These are phyloP conservation scores for Plasmodium ovale DNA, from an alignment of 169 alveolate genomes.

Conservation along the genomic window DNA sequence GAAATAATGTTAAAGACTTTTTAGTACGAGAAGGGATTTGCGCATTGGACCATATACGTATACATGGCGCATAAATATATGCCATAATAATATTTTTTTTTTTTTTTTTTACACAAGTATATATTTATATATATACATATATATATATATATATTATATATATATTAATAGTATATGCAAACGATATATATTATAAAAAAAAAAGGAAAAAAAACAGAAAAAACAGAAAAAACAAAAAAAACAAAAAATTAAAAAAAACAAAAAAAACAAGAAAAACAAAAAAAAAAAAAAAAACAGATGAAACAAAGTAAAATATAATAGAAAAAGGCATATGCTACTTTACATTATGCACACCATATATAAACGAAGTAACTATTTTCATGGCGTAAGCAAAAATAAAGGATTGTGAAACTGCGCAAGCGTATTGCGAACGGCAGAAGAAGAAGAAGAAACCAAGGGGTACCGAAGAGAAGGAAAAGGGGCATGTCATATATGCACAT, in stretches of 20 bases:
- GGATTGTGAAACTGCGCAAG: neutral
- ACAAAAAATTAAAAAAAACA: too few species aligned
- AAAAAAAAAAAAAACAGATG: too few species aligned
- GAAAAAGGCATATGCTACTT: too few species aligned
- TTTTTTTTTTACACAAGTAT: neutral
- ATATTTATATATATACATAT: neutral
- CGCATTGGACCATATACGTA: constrained; percentile 90
- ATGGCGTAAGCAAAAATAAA: neutral
- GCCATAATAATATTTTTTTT: neutral
- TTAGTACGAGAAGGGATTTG: constrained; percentile 91
- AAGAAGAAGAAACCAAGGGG: neutral
- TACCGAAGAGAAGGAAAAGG: neutral
- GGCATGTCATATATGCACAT: neutral
- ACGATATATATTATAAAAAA: too few species aligned
- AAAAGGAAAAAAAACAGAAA: too few species aligned
- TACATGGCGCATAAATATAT: constrained; percentile 90
- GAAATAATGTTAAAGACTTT: constrained; percentile 92
- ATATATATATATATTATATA: constrained; percentile 5
- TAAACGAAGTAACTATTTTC: neutral
- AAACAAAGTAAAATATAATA: too few species aligned
- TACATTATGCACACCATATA: neutral
- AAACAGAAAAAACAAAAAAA: too few species aligned
- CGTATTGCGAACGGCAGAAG: neutral
- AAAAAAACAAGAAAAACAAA: too few species aligned
- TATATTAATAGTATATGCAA: neutral